phyloP scores from a whole-genome alignment of 208 protist species.

The Tritrichomonas musculus region DNA sequence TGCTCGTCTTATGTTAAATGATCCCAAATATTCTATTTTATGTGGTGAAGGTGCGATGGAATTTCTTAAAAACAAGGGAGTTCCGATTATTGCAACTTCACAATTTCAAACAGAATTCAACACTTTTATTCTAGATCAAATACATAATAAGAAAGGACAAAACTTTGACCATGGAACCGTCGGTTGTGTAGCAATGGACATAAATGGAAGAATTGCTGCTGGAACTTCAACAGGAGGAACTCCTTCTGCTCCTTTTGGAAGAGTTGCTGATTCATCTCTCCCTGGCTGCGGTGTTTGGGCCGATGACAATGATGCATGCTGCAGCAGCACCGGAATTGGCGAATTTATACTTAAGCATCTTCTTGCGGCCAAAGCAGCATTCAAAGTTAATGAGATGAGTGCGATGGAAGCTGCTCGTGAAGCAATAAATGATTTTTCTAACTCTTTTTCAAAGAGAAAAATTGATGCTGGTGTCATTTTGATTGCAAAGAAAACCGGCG shows the following conservation, averaged over 20 bases:
- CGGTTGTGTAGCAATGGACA: not conserved
- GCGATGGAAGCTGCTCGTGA: not conserved
- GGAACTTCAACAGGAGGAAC: constrained; percentile 28
- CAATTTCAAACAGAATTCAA: not conserved
- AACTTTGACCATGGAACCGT: not conserved
- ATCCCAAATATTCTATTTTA: not conserved
- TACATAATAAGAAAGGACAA: no score
- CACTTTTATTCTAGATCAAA: not conserved
- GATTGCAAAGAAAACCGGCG: not conserved
- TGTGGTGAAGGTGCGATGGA: not conserved
- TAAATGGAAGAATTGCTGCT: not conserved
- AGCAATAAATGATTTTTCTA: not conserved
- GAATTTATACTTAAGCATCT: not conserved
- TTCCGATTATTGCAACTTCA: not conserved
- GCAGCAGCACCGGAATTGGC: not conserved
- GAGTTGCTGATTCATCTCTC: not conserved
- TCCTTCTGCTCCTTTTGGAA: not conserved
- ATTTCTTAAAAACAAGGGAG: not conserved
- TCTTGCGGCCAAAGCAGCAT: not conserved
- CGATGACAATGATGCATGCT: not conserved
- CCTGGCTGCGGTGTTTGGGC: constrained; percentile 18
- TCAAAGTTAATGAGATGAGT: not conserved
- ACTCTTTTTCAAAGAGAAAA: not conserved
- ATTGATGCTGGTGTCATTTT: not conserved
- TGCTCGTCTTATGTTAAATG: not conserved